Evolutionary conservation across 257 asterid genomes (phyloP).

Genomic region (Cruciata laevipes): DNA sequence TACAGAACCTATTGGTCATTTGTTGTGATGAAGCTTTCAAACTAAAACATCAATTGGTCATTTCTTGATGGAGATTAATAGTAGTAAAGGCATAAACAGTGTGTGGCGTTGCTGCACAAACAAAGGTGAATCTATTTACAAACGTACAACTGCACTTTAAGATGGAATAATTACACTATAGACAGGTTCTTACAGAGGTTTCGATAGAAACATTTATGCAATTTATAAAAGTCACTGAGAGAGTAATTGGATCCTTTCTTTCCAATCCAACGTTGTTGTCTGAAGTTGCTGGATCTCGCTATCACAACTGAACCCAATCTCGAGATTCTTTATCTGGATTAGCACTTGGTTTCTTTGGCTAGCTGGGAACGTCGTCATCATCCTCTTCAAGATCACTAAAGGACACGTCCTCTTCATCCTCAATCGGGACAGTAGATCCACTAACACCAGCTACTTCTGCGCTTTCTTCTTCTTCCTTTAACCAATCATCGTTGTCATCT

Average conservation of each 20-base stretch:
- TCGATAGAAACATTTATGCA: background rate
- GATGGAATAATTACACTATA: conserved; percentile 4
- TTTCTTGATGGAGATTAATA: background rate
- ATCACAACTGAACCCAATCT: conserved; percentile 80
- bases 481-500: conserved; percentile 90
- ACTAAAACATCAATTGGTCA: background rate
- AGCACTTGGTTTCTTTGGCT: conserved; percentile 42
- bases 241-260: conserved; percentile 64
- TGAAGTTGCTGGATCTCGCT: conserved; percentile 20
- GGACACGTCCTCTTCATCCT: conserved; percentile 88
- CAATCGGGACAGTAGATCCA: conserved; percentile 44
- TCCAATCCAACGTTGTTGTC: conserved; percentile 24
- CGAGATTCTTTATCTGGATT: conserved; percentile 66
- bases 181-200: conserved; percentile 9
- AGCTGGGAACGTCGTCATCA: conserved; percentile 50
- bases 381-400: conserved; percentile 96
- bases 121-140: conserved; percentile 6
- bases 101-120: background rate
- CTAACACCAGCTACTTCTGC: conserved; percentile 33
- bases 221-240: conserved; percentile 27
- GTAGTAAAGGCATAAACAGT: background rate
- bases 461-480: conserved; percentile 72
- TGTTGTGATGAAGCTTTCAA: background rate
- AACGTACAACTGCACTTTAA: background rate
- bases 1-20: background rate